Evolutionary conservation across 179 eudicot genomes (phyloP).

Genomic region (Spergularia azorica): DNA sequence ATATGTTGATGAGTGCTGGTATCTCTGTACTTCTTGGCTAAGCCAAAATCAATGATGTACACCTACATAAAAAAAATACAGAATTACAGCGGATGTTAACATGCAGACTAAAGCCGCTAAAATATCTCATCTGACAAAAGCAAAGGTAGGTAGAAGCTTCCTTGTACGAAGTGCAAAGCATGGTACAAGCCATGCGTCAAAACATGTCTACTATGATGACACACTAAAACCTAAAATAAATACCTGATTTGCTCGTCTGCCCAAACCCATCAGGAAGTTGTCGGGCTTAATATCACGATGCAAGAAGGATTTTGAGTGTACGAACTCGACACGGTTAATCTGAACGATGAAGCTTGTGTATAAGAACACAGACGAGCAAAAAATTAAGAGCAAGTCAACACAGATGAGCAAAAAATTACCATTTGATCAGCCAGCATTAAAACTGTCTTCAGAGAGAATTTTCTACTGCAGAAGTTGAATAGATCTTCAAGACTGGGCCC

Average conservation of each 20-base stretch:
- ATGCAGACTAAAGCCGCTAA: neutral
- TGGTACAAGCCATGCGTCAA: neutral
- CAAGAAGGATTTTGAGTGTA: slow-evolving; percentile 83
- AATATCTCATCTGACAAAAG: slow-evolving; percentile 2
- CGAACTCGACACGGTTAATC: slow-evolving; percentile 93
- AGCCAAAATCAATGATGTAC: slow-evolving; percentile 86
- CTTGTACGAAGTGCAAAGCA: neutral
- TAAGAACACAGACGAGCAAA: neutral
- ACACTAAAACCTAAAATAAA: neutral
- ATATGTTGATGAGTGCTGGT: slow-evolving; percentile 79
- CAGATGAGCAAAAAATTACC: slow-evolving; percentile 42
- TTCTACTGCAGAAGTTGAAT: slow-evolving; percentile 88
- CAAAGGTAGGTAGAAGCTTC: slow-evolving; percentile 2
- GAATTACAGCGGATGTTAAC: neutral
- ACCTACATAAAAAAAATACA: slow-evolving; percentile 43
- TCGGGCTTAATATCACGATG: slow-evolving; percentile 99
- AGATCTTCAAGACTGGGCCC: slow-evolving; percentile 99
- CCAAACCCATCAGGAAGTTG: slow-evolving; percentile 97
- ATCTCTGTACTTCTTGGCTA: slow-evolving; percentile 92
- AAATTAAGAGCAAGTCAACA: slow-evolving; percentile 3
- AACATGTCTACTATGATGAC: neutral
- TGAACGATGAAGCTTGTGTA: slow-evolving; percentile 27
- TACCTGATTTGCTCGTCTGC: slow-evolving; percentile 97
- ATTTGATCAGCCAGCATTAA: slow-evolving; percentile 99
- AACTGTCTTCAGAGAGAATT: slow-evolving; percentile 87